phyloP scores from a whole-genome alignment of 2,329 filamentous ascomycete genomes.

The Penicillium sp. region DNA sequence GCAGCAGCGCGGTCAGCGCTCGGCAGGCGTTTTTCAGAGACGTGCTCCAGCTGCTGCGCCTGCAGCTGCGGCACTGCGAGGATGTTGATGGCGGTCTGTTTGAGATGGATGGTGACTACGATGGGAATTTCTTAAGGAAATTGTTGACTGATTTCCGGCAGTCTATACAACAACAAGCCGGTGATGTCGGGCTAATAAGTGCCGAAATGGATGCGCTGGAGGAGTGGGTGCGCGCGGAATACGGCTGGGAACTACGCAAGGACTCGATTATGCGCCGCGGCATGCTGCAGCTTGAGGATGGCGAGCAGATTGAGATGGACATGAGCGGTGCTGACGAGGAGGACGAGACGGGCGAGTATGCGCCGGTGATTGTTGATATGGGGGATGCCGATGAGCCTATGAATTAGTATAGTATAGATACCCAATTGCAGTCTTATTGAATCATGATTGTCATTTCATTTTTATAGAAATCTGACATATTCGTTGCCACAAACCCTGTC shows the following conservation, averaged over 20 bases:
- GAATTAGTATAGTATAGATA: slow-evolving; percentile 3
- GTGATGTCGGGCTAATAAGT: not conserved
- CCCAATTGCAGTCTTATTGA: slow-evolving; percentile 2
- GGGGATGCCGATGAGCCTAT: slow-evolving; percentile 19
- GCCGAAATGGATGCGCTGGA: slow-evolving; percentile 53
- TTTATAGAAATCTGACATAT: slow-evolving; percentile 16
- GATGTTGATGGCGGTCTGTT: slow-evolving; percentile 61
- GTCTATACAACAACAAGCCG: slow-evolving; percentile 39
- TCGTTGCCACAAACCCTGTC: slow-evolving; percentile 15
- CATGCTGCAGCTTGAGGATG: slow-evolving; percentile 59
- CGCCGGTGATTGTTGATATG: slow-evolving; percentile 56
- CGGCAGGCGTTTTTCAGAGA: slow-evolving; percentile 51
- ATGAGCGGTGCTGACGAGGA: slow-evolving; percentile 54
- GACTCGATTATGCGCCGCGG: slow-evolving; percentile 54
- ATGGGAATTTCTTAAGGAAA: slow-evolving; percentile 49
- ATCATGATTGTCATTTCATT: slow-evolving; percentile 16
- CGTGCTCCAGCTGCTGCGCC: slow-evolving; percentile 46
- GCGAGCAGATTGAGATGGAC: slow-evolving; percentile 59
- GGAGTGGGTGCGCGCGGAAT: slow-evolving; percentile 50
- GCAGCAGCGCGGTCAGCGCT: slow-evolving; percentile 47
- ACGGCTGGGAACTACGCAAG: slow-evolving; percentile 55
- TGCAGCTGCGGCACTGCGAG: slow-evolving; percentile 54
- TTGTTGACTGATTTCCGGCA: slow-evolving; percentile 52
- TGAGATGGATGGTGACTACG: slow-evolving; percentile 52
- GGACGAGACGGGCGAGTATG: slow-evolving; percentile 63